Evolutionary conservation across 345 rosid genomes (phyloP).

Genomic region (Kernera saxatilis): DNA sequence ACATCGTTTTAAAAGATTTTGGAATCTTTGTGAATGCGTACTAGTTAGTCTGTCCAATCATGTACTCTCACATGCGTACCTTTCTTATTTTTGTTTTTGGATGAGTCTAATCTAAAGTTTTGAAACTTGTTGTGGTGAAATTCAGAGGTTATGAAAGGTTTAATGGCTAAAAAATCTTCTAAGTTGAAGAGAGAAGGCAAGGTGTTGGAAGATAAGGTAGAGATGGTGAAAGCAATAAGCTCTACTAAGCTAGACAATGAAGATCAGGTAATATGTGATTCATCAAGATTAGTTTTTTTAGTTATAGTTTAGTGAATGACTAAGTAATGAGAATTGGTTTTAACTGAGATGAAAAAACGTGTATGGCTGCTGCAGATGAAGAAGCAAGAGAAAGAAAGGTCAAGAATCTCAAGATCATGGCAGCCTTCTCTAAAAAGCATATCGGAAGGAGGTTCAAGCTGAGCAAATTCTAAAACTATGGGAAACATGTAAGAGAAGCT

Average conservation of each 20-base stretch:
- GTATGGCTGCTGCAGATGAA: conserved; percentile 34
- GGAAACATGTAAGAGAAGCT: neutral
- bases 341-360: neutral
- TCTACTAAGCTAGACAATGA: conserved; percentile 37
- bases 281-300: neutral
- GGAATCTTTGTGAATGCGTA: neutral
- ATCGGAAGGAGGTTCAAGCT: conserved; percentile 65
- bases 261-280: conserved; percentile 34
- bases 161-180: conserved; percentile 64
- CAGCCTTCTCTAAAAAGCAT: conserved; percentile 92
- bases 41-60: neutral
- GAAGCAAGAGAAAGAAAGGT: conserved; percentile 49
- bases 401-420: conserved; percentile 68
- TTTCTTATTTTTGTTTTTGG: neutral
- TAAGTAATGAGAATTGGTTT: neutral
- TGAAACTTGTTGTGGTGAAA: neutral
- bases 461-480: conserved; percentile 4
- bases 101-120: conserved; percentile 4
- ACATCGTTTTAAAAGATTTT: too few species aligned
- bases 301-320: neutral
- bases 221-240: conserved; percentile 25
- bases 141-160: conserved; percentile 79
- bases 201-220: conserved; percentile 27
- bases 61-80: neutral
- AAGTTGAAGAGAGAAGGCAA: conserved; percentile 43